Evolutionary conservation across 331 rosid genomes (phyloP).

Genomic region (Erythrophleum ivorense): DNA sequence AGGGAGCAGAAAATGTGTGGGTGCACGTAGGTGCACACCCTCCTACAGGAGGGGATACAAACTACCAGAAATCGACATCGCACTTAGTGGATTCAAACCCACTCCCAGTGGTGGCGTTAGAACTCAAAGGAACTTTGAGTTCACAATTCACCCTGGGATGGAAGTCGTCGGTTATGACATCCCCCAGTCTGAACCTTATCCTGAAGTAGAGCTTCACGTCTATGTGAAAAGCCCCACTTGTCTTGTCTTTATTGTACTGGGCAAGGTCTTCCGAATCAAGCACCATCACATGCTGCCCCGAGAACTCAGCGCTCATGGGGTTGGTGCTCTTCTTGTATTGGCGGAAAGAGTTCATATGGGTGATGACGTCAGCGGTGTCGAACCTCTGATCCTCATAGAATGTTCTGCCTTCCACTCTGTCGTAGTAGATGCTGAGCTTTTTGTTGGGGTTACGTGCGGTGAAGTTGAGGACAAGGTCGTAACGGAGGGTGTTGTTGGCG

Average conservation of each 20-base stretch:
- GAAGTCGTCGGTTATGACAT: neutral
- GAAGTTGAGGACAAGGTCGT: constrained; percentile 60
- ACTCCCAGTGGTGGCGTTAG: neutral
- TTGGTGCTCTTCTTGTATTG: constrained; percentile 57
- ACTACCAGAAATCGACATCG: constrained; percentile 22
- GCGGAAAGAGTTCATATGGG: constrained; percentile 24
- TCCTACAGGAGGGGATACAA: neutral
- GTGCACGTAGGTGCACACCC: neutral
- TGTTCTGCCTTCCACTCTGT: constrained; percentile 42
- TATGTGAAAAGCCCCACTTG: constrained; percentile 40
- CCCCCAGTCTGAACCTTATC: constrained; percentile 48
- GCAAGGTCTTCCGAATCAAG: constrained; percentile 25
- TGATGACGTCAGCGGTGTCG: constrained; percentile 12
- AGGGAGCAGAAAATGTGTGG: neutral
- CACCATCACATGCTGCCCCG: constrained; percentile 36
- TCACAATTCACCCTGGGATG: constrained; percentile 38
- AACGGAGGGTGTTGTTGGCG: constrained; percentile 41
- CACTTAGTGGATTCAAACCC: constrained; percentile 38
- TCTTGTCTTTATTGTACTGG: constrained; percentile 42
- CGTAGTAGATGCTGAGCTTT: constrained; percentile 48
- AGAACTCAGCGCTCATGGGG: constrained; percentile 36
- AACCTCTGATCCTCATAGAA: constrained; percentile 46
- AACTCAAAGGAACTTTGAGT: constrained; percentile 41
- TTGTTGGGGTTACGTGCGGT: constrained; percentile 63
- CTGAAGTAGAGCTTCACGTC: constrained; percentile 50